phyloP scores from a whole-genome alignment of 805 yeast species.

The Yarrowia yakushimensis region DNA sequence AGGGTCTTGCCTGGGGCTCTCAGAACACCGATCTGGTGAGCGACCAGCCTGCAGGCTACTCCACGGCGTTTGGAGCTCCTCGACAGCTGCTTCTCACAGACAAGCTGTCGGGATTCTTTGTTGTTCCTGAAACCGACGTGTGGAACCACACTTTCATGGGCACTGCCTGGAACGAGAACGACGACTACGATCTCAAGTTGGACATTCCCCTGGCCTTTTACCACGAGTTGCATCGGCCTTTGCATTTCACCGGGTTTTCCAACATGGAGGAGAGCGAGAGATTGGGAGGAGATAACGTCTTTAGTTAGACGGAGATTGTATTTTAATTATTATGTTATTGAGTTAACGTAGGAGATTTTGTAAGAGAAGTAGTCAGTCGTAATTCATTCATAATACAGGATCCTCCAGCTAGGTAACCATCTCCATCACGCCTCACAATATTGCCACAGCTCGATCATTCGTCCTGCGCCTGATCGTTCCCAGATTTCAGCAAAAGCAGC shows the following conservation, averaged over 20 bases:
- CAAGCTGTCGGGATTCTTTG: conserved; percentile 70
- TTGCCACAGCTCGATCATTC: conserved; percentile 15
- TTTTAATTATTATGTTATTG: background rate
- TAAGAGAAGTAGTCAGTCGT: too few species aligned
- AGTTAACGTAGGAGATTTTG: too few species aligned
- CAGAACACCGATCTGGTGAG: conserved; percentile 55
- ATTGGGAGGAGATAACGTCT: conserved; percentile 1
- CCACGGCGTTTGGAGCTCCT: conserved; percentile 53
- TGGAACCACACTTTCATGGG: conserved; percentile 95
- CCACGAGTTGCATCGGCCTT: conserved; percentile 82
- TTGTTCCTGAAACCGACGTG: conserved; percentile 76
- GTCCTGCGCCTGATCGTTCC: background rate
- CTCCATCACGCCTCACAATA: conserved; percentile 21
- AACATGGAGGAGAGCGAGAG: conserved; percentile 11
- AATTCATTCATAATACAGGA: background rate
- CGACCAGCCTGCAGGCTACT: conserved; percentile 63
- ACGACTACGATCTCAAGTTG: conserved; percentile 59
- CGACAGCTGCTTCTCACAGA: conserved; percentile 74
- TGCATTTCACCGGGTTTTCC: conserved; percentile 70
- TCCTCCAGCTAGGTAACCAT: background rate
- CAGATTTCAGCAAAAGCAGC: background rate
- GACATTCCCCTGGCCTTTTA: conserved; percentile 82
- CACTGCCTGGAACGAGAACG: conserved; percentile 68
- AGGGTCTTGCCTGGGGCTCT: conserved; percentile 77
- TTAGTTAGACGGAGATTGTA: background rate